Evolutionary conservation across 441 rosid species (phyloP).

Genomic region (Eutrema salsugineum): DNA sequence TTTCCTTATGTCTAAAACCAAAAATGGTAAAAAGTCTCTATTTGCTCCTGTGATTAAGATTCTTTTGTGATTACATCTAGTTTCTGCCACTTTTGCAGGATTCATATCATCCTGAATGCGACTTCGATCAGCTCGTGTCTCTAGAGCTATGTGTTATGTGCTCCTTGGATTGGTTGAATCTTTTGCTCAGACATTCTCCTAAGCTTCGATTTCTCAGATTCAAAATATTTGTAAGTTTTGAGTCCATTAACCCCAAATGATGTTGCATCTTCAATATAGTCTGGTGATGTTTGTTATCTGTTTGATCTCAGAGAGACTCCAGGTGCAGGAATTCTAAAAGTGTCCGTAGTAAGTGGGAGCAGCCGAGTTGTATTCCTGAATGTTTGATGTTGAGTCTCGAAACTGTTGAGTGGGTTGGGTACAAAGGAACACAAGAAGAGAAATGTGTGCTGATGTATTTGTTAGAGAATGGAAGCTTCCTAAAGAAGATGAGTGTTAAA

Average conservation of each 20-base stretch:
- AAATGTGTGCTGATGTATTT: not conserved
- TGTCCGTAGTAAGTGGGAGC: not conserved
- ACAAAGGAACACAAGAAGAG: slow-evolving; percentile 4
- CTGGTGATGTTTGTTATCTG: not conserved
- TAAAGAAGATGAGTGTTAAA: not conserved
- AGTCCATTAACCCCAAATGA: not conserved
- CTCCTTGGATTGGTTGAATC: slow-evolving; percentile 1
- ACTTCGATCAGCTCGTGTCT: slow-evolving; percentile 5
- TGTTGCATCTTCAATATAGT: not conserved
- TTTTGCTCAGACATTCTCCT: not conserved
- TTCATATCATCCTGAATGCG: not conserved
- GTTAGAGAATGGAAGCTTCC: not conserved
- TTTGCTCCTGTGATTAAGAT: not conserved
- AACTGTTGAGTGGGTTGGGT: not conserved
- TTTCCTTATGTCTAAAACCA: slow-evolving; percentile 1
- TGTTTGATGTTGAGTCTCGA: not conserved
- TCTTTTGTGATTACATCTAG: not conserved
- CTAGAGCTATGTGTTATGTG: not conserved
- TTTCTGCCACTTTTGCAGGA: not conserved
- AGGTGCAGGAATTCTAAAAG: not conserved
- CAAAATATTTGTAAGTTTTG: not conserved
- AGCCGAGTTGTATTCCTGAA: not conserved
- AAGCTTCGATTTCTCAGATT: not conserved
- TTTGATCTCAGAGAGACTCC: not conserved
- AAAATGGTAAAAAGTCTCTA: not conserved